A percentile compares a stretch with the other conserved stretches of the same genome.
phyloP scores from a whole-genome alignment of 2,329 filamentous ascomycete genomes.

The Bipolaris zeicola region DNA sequence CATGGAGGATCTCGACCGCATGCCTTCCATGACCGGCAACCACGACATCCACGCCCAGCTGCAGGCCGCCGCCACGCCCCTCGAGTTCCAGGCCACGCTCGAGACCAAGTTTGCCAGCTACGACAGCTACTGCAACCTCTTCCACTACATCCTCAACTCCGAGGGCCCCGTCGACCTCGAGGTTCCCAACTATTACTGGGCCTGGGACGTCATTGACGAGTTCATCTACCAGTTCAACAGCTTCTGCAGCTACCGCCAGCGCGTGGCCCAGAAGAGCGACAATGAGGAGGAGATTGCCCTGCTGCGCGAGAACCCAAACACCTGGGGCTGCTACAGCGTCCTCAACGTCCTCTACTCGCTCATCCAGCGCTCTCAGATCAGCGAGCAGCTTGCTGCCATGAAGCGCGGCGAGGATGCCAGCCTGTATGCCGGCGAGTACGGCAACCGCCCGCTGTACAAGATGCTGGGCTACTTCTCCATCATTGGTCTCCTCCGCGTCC shows the following conservation, averaged over 20 bases:
- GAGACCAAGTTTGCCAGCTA: constrained; percentile 99
- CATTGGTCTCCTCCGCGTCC: constrained; percentile 92
- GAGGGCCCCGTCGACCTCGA: constrained; percentile 98
- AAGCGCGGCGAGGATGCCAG: constrained; percentile 91
- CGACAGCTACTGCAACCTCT: constrained; percentile 98
- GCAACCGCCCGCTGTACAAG: constrained; percentile 89
- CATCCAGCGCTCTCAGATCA: constrained; percentile 97
- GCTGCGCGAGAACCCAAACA: constrained; percentile 95
- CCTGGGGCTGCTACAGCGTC: constrained; percentile 99
- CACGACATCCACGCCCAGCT: constrained; percentile 95
- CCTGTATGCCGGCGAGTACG: constrained; percentile 91
- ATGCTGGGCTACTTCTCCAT: constrained; percentile 99
- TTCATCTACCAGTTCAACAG: constrained; percentile 99
- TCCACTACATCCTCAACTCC: constrained; percentile 99
- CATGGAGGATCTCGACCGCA: constrained; percentile 79
- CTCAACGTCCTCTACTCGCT: constrained; percentile 99
- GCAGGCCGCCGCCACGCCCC: constrained; percentile 86
- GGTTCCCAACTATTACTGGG: constrained; percentile 98
- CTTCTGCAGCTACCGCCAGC: constrained; percentile 95
- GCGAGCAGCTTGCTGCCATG: constrained; percentile 92
- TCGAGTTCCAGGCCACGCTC: constrained; percentile 94
- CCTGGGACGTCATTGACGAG: constrained; percentile 99
- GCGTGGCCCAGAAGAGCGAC: constrained; percentile 79
- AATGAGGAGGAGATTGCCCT: constrained; percentile 93
- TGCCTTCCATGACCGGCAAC: constrained; percentile 65